Evolutionary conservation across 148 eudicot species (phyloP), one percentile per base, ranked within the genome.

Genomic region (Heliamphora exappendiculata): DNA sequence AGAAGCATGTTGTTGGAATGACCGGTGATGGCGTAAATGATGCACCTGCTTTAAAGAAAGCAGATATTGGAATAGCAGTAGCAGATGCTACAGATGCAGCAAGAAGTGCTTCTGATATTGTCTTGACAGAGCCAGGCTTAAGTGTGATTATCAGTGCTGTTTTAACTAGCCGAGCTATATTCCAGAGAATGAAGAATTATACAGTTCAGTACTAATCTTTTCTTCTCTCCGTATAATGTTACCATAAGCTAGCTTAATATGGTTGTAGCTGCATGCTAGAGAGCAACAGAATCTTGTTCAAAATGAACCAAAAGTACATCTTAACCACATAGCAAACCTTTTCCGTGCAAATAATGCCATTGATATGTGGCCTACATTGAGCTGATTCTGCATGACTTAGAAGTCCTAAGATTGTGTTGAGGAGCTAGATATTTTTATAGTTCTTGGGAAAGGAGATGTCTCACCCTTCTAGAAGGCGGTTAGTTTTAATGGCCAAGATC

Each of bases 1-100:
- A 88, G 84, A 86, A 86, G 78, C 93, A 88, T 75, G 70, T 88
- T 63, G 88, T 85, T 50, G 93, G 93, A 73, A 90, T 90, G 91
- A 90, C 91, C 0, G 93, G 93, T 44, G 93, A 90, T 83, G 91
- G 93, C 72, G 93, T 88, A 16, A 88, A 90, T 53, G 93, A 90
- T 74, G 93, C 91, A 66, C 91, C 91, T n/a, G 93, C 93, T 77
- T 82, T 90, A 64, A 90, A 90, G 84, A 90, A 88, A 79, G 93
- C 93, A 76, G 93, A 89, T 80, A 89, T 89, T 47, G 93, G 93
- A 72, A 89, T 89, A 71, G 93, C 93, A 63, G 93, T 90, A 59
- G 86, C 89, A 14, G 91, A 90, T 82, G 87, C 93, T 31, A 90
- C 93, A 36, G 91, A 90, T 85, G 93, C 91, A 77, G 93, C 93